These are phyloP conservation scores for Trypanosoma brucei DNA, from an alignment of 208 protist species.

Conservation along the genomic window DNA sequence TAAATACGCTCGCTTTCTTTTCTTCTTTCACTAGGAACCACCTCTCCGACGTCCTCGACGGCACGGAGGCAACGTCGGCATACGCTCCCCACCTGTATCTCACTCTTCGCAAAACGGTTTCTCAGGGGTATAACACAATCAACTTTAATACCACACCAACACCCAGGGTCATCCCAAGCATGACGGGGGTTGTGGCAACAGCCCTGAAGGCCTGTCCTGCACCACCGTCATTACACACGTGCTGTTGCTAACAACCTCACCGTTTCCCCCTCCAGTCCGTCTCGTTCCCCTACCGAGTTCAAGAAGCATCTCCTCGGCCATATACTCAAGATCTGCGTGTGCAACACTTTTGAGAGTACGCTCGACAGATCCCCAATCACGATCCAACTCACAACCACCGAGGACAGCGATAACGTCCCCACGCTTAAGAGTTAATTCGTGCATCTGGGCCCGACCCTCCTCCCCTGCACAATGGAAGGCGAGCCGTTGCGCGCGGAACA, in stretches of 20 bases:
- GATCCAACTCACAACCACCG: slow-evolving; percentile 27
- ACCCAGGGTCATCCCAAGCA: slow-evolving; percentile 18
- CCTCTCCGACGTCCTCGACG: too few relatives aligned
- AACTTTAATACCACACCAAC: not conserved
- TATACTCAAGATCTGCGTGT: slow-evolving; percentile 64
- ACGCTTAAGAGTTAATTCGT: slow-evolving; percentile 41
- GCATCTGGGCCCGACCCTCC: slow-evolving; percentile 23
- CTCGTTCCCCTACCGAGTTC: slow-evolving; percentile 20
- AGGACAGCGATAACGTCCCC: slow-evolving; percentile 61
- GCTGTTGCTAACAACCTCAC: not conserved
- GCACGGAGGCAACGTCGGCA: too few relatives aligned
- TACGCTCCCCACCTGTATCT: too few relatives aligned
- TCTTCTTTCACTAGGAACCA: too few relatives aligned
- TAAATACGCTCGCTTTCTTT: too few relatives aligned
- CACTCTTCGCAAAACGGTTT: too few relatives aligned
- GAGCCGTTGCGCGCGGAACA: slow-evolving; percentile 45
- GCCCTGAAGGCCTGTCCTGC: slow-evolving; percentile 24
- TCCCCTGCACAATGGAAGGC: slow-evolving; percentile 66
- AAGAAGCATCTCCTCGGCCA: slow-evolving; percentile 74
- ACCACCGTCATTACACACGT: slow-evolving; percentile 10
- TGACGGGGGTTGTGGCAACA: slow-evolving; percentile 31
- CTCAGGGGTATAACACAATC: too few relatives aligned
- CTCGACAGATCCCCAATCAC: slow-evolving; percentile 25
- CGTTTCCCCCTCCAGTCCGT: not conserved
- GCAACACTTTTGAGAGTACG: slow-evolving; percentile 21